phyloP scores from a whole-genome alignment of 2,329 filamentous ascomycete genomes.

The Triangularia setosa region DNA sequence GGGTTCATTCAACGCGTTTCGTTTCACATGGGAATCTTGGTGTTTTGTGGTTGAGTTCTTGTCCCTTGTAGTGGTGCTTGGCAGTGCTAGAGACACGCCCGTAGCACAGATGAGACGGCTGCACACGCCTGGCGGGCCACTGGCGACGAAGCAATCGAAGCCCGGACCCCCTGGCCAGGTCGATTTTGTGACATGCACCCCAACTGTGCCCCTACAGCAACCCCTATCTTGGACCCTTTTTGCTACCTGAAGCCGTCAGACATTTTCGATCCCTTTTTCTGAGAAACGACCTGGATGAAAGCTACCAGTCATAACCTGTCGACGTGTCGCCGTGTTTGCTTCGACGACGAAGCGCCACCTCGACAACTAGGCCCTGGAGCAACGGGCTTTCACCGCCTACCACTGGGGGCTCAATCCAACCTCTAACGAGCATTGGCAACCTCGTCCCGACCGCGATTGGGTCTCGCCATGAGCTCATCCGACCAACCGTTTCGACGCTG shows the following conservation, averaged over 20 bases:
- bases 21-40: constrained; percentile 16
- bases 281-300: not conserved
- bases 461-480: constrained; percentile 24
- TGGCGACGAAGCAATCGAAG: not conserved
- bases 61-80: not conserved
- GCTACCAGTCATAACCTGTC: not conserved
- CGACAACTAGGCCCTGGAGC: constrained; percentile 1
- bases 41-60: constrained; percentile 13
- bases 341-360: constrained; percentile 1
- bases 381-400: constrained; percentile 9
- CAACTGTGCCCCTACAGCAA: constrained; percentile 22
- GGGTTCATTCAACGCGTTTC: constrained; percentile 17
- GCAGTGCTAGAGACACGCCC: not conserved
- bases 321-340: not conserved
- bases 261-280: constrained; percentile 16
- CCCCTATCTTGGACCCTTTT: constrained; percentile 28
- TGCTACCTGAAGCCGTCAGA: constrained; percentile 26
- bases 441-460: constrained; percentile 13
- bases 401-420: not conserved
- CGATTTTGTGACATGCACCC: constrained; percentile 18
- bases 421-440: constrained; percentile 5
- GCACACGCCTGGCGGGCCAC: not conserved
- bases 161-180: constrained; percentile 10
- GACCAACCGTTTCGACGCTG: constrained; percentile 18
- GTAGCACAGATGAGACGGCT: not conserved